Evolutionary conservation across 1,139 yeast species (phyloP), one percentile per base, ranked within the genome.

Genomic region (Suhomyces panamericanus): DNA sequence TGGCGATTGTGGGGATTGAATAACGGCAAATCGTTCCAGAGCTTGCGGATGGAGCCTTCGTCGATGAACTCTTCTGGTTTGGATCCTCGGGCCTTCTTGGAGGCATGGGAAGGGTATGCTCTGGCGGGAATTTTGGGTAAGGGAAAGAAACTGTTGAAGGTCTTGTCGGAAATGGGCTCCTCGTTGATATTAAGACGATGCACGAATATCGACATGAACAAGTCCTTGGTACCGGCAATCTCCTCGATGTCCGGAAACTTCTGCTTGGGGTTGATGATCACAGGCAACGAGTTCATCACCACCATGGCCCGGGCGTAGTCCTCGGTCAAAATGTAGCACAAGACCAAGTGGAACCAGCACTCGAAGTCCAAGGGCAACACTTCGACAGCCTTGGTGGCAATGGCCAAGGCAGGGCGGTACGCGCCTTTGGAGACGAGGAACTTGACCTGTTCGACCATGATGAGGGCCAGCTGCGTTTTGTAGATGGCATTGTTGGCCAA

Each of bases 331-430:
- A 70, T 55, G 47, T 72, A 69, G 47, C 72, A 62, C 30, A 72
- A 55, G 3, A 70, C 60, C 31, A 73, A 57, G 33, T 58, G 55
- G 51, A 59, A 66, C 78, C 78, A 73, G 36, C 70, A 61, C 28
- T 73, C 77, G 45, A 66, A 73, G 49, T 73, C 78, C 33, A 72
- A 61, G 6, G 77, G 77, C 30, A 73, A 54, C 5, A 71, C 59
- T 27, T 59, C 51, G 9, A 72, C 62, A 15, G 70, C 59, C 17
- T 58, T 59, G 42, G 66, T 56, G 11, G 77, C 69, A 14, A 72
- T 52, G 4, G 50, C 48, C 43, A 66, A 48, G 0, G 78, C 78
- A 11, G 55, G 46, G 0, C 43, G 47, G 49, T 57, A 66, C 15
- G 59, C 47, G 6, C 55, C 52, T 45, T 65, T 64, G 6, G 73